Evolutionary conservation across 371 early-diverging fungal species (phyloP).

Genomic region (Mortierella sp.): DNA sequence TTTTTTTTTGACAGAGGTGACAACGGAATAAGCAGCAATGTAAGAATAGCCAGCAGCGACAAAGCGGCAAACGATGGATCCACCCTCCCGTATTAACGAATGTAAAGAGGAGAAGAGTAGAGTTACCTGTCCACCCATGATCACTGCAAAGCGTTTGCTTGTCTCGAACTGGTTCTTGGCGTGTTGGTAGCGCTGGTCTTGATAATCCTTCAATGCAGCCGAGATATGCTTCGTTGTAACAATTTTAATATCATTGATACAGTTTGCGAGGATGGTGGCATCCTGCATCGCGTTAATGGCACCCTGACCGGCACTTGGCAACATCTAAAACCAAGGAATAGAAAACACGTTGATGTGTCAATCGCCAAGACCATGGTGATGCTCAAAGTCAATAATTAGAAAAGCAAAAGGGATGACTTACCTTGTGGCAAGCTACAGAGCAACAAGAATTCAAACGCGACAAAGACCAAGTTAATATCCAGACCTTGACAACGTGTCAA

Average conservation of each 20-base stretch:
- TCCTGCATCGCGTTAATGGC: constrained; percentile 48
- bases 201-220: constrained; percentile 18
- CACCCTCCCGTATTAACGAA: no score
- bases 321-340: constrained; percentile 11
- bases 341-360: no score
- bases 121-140: constrained; percentile 31
- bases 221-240: constrained; percentile 5
- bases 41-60: no score
- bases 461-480: no score
- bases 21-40: no score
- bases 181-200: constrained; percentile 24
- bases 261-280: constrained; percentile 35
- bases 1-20: no score
- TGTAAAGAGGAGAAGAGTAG: constrained; percentile 1
- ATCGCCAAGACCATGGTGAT: no score
- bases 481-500: no score
- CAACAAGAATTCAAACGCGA: not conserved
- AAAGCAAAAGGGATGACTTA: no score
- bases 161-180: constrained; percentile 32
- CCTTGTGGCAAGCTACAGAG: constrained; percentile 28
- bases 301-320: constrained; percentile 41
- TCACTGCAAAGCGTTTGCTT: constrained; percentile 26
- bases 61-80: no score
- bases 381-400: no score
- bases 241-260: constrained; percentile 19